Evolutionary conservation across 2,329 filamentous ascomycete species (phyloP).

Genomic region (Emergomyces orientalis): DNA sequence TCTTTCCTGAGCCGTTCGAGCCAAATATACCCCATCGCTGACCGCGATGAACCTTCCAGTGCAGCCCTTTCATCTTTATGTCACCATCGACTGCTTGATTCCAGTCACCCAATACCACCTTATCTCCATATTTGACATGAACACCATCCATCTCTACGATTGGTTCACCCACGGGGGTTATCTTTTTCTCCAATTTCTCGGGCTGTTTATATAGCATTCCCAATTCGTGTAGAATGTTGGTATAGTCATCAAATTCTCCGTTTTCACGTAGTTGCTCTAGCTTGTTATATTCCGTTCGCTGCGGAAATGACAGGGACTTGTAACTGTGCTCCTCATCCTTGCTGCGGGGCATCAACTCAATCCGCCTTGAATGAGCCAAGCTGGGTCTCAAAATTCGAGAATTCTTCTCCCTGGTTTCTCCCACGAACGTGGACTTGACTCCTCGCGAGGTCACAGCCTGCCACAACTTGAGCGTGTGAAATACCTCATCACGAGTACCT

Average conservation of each 20-base stretch:
- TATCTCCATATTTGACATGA: constrained; percentile 67
- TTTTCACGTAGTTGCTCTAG: constrained; percentile 6
- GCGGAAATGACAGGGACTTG: constrained; percentile 8
- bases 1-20: constrained; percentile 90
- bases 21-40: constrained; percentile 90
- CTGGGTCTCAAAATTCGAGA: neutral
- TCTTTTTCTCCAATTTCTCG: constrained; percentile 4
- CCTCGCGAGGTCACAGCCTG: constrained; percentile 14
- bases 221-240: neutral
- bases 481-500: constrained; percentile 56
- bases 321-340: neutral
- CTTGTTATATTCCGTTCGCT: constrained; percentile 12
- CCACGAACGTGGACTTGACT: constrained; percentile 6
- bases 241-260: constrained; percentile 14
- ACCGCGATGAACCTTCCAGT: constrained; percentile 74
- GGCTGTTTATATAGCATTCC: neutral
- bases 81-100: constrained; percentile 46
- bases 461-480: constrained; percentile 32
- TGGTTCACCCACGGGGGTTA: constrained; percentile 47
- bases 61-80: constrained; percentile 51
- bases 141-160: constrained; percentile 84
- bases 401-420: constrained; percentile 17
- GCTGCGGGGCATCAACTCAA: constrained; percentile 21
- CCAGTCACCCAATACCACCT: constrained; percentile 75
- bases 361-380: constrained; percentile 17